A percentile compares a stretch with the other conserved stretches of the same genome.
Evolutionary conservation across 75 land plant species (phyloP).

Genomic region (Sequoiadendron giganteum): DNA sequence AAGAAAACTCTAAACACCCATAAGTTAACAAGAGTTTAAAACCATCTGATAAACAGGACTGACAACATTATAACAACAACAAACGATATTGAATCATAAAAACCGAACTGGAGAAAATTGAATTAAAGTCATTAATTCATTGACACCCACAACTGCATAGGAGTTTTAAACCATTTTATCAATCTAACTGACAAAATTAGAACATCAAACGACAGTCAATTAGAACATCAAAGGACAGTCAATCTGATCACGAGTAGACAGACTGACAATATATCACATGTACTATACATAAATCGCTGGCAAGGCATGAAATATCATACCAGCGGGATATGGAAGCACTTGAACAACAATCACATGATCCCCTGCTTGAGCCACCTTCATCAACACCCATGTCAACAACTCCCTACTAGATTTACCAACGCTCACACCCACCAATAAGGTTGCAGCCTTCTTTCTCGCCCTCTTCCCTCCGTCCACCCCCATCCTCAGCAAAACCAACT

Average conservation of each 20-base stretch:
- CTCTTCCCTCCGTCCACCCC: not conserved
- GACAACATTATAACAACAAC: not conserved
- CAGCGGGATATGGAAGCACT: not conserved
- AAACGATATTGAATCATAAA: not conserved
- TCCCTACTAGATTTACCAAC: slow-evolving; percentile 8
- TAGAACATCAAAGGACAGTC: not conserved
- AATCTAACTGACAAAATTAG: not conserved
- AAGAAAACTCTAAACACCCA: not conserved
- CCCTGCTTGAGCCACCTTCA: slow-evolving; percentile 13
- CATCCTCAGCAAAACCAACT: not conserved
- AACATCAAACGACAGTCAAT: not conserved
- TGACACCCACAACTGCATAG: not conserved
- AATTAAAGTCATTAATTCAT: not conserved
- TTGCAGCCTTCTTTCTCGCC: not conserved
- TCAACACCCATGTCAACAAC: slow-evolving; percentile 12
- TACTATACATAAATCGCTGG: not conserved
- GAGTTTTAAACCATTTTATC: not conserved
- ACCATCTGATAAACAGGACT: not conserved
- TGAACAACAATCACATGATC: slow-evolving; percentile 19
- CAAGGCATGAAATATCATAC: not conserved
- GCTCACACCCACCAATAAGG: slow-evolving; percentile 11
- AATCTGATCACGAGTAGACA: slow-evolving; percentile 9
- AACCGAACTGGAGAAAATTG: not conserved
- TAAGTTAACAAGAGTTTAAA: not conserved
- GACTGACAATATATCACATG: slow-evolving; percentile 7